Evolutionary conservation across 129 eudicot genomes (phyloP), one percentile per base, ranked within the genome.

Genomic region (Scalesia atractyloides): DNA sequence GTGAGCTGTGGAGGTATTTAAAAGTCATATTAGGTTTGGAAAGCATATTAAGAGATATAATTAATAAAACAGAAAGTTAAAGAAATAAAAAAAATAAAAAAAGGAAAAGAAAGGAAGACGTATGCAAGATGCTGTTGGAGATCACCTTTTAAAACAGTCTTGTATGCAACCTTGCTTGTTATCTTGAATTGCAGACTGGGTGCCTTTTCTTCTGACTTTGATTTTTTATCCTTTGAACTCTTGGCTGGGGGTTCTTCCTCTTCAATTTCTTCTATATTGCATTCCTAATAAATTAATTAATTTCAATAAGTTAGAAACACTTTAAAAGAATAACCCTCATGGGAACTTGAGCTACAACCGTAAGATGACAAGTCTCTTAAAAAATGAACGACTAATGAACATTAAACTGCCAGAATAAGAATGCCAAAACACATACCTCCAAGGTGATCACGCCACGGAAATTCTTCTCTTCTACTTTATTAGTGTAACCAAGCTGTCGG

Each of bases 401-500:
- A 68, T 10, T 13, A 48, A 48, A 34, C 47, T 68, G 37, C 64
- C 26, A 43, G 19, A 46, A 20, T 39, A 69, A 13, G 13, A 49
- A 47, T 41, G 65, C 22, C 53, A 63, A 17, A 59, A 30, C 46
- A 57, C 61, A 69, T 88, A 91, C 99, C 97, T 95, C 97, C 81
- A 95, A 82, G 82, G 89, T 95, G 67, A 95, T 91, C 54, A 88
- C 91, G 7, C 99, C 99, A 59, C 96, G 97, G 58, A 95, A 95
- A 81, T 83, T 85, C 18, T 84, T 80, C 83, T 95, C 99, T 84
- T 95, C 99, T 82, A 86, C 96, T 62, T 91, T 95, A 57, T 86
- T 95, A 48, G 99, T 95, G 86, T 95, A 95, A 10, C 99, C 99
- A 83, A 95, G 99, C 99, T 95, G 94, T 78, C 83, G 34, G 46